Base-by-base conservation (phyloP, 108 stramenopile species). In the Seminavis robusta region DNA sequence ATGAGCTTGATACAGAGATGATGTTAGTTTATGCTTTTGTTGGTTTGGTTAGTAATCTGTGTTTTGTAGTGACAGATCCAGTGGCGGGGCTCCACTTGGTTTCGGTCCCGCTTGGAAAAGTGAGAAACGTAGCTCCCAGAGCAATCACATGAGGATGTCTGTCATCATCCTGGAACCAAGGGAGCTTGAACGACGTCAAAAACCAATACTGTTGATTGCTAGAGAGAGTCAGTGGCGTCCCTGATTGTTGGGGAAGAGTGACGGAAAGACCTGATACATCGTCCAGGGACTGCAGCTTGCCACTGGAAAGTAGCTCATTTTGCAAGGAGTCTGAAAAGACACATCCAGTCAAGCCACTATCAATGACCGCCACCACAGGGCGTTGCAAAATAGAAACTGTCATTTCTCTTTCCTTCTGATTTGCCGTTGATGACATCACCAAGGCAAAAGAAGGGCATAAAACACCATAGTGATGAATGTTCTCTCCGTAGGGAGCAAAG, bases 291-390 rank as follows among this genome's bases (percentile, higher is more conserved):
- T 3, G 25, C 3, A 48, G 24, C 47, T n/a, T 26, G 3, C 27
- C 24, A 15, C 10, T 36, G 36, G 36, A 26, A 24, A 47, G 31
- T 2, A 52, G 29, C n/a, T 67, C 73, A 9, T 62, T 41, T 32
- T 28, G 33, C 6, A 66, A 42, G 15, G 65, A 56, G 26, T 66
- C 61, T 0, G 73, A 74, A 48, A 74, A 51, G 28, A 74, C 58
- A 51, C 73, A 74, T 27, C 73, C 73, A 34, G 73, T 66, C 43
- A 74, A 26, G 0, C 73, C 73, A 30, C 56, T 74, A 38, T 74
- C 73, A 19, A 74, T 52, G 7, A 74, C 73, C 1, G 45, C 59
- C 15, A 58, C 48, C 0, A 74, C 47, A 5, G 73, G 65, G 19
- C 73, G 53, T 3, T 21, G 29, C 37, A 73, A 24, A 13, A 8